A percentile compares a stretch with the other conserved stretches of the same genome.
phyloP scores from a whole-genome alignment of 352 stramenopile species.

The Globisporangium megalacanthum region DNA sequence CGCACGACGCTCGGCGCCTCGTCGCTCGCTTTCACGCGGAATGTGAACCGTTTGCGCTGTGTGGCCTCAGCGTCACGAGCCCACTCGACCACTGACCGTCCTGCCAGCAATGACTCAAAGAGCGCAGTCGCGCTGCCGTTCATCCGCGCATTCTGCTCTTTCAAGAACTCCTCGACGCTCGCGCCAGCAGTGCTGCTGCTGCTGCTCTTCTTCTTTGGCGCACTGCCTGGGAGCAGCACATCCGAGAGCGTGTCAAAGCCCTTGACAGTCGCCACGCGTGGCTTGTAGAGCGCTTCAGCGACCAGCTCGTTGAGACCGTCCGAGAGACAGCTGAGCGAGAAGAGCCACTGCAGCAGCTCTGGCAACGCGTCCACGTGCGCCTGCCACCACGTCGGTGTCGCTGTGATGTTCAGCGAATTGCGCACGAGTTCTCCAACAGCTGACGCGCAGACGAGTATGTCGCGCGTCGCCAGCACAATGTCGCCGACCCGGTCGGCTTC shows the following conservation, averaged over 20 bases:
- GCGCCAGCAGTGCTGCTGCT: not conserved
- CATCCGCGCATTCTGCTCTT: constrained; percentile 17
- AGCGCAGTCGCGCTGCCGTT: constrained; percentile 12
- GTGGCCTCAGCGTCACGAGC: constrained; percentile 25
- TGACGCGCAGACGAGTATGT: constrained; percentile 39
- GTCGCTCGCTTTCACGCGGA: constrained; percentile 7
- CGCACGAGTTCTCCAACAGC: constrained; percentile 51
- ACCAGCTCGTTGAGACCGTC: constrained; percentile 72
- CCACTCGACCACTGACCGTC: constrained; percentile 7
- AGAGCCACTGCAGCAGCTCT: constrained; percentile 66
- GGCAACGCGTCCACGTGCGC: constrained; percentile 48
- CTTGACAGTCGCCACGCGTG: constrained; percentile 27
- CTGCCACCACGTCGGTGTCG: constrained; percentile 65
- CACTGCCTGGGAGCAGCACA: constrained; percentile 19
- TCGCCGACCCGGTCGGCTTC: constrained; percentile 62
- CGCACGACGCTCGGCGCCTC: constrained; percentile 16
- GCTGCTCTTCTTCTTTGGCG: not conserved
- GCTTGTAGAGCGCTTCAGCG: constrained; percentile 53
- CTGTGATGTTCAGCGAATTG: constrained; percentile 65
- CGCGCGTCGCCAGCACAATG: constrained; percentile 30
- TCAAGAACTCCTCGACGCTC: constrained; percentile 17
- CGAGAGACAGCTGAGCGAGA: constrained; percentile 56
- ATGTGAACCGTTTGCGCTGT: constrained; percentile 31
- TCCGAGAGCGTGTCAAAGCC: constrained; percentile 28
- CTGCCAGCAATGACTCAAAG: constrained; percentile 6